phyloP scores from a whole-genome alignment of 1,284 basidiomycete species.

The Kwoniella shivajii region DNA sequence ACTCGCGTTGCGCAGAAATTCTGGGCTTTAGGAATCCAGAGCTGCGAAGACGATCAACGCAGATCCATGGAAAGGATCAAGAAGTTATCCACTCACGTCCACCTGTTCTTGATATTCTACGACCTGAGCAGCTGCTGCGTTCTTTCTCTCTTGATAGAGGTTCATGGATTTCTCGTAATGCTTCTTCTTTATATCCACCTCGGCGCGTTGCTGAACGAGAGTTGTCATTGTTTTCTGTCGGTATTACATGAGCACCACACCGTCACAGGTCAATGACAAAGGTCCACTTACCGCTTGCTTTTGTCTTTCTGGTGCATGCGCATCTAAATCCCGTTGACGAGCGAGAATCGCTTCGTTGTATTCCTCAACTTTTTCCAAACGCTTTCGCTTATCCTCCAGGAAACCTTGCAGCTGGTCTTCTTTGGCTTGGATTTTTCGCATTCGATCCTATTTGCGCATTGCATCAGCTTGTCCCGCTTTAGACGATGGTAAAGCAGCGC shows the following conservation, averaged over 20 bases:
- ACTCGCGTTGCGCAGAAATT: conserved; percentile 59
- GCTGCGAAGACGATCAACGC: conserved; percentile 3
- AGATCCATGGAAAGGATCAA: not conserved
- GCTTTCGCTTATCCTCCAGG: not conserved
- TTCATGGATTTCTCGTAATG: not conserved
- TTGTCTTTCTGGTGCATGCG: conserved; percentile 2
- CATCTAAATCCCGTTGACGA: conserved; percentile 13
- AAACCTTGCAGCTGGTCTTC: conserved; percentile 7
- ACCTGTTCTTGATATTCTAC: not conserved
- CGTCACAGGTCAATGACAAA: not conserved
- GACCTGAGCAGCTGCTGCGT: not conserved
- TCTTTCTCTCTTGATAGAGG: not conserved
- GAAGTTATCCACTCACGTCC: not conserved
- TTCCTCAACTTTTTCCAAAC: not conserved
- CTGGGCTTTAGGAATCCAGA: conserved; percentile 24
- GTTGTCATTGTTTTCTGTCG: conserved; percentile 4
- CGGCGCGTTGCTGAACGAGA: conserved; percentile 1
- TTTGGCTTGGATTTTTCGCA: conserved; percentile 7
- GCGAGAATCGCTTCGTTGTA: conserved; percentile 1
- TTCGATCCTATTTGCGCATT: conserved; percentile 4
- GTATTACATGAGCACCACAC: not conserved
- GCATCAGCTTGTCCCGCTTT: not conserved
- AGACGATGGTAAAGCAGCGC: not conserved
- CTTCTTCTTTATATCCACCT: not conserved
- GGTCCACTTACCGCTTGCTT: conserved; percentile 2